phyloP scores from a whole-genome alignment of 2,329 filamentous ascomycete species.

The Colletotrichum sp. region DNA sequence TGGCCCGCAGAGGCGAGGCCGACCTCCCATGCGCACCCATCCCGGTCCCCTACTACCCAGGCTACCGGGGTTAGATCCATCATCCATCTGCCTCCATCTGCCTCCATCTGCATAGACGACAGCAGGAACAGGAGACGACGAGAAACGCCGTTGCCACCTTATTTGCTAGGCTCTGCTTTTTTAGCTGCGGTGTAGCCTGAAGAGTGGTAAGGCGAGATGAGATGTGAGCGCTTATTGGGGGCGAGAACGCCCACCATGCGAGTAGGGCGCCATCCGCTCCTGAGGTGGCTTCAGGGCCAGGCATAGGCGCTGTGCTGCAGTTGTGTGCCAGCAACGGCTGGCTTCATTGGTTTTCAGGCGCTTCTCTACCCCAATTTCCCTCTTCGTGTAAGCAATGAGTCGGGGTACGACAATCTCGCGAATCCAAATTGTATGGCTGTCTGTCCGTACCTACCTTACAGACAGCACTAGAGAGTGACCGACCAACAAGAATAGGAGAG shows the following conservation, averaged over 20 bases:
- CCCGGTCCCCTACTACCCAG: neutral
- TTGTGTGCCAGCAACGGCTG: neutral
- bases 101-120: conserved; percentile 6
- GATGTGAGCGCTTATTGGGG: conserved; percentile 10
- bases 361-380: neutral
- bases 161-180: neutral
- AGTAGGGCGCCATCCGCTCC: neutral
- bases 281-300: neutral
- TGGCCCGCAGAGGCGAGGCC: conserved; percentile 7
- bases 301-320: neutral
- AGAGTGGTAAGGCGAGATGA: neutral
- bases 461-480: neutral
- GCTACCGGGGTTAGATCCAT: conserved; percentile 4
- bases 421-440: neutral
- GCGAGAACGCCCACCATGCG: neutral
- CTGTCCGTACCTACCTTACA: neutral
- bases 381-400: conserved; percentile 3
- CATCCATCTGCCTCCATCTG: neutral
- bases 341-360: neutral
- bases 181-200: neutral
- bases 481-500: neutral
- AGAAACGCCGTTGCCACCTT: conserved; percentile 13
- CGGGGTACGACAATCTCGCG: conserved; percentile 1
- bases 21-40: neutral
- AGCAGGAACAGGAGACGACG: neutral